Conservation (phyloP, 208 protist species). For the Sergeia podlipaevii region DNA sequence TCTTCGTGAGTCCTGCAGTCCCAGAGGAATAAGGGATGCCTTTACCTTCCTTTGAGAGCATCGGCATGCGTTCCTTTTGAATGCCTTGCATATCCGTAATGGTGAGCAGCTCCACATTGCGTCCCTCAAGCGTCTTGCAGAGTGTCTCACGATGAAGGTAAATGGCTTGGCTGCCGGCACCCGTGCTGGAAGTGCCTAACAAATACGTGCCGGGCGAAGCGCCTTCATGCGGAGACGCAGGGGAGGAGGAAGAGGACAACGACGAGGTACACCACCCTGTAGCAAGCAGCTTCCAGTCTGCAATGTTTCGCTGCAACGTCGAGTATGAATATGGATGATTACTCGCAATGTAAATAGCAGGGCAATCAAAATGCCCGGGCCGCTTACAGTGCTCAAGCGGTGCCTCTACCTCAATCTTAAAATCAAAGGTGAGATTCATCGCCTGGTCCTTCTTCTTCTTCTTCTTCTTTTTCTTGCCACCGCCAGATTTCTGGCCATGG, state of each 20-base stretch:
- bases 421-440: conserved; percentile 83
- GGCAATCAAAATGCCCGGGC: conserved; percentile 43
- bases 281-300: conserved; percentile 43
- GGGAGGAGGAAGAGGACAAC: neutral
- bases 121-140: conserved; percentile 74
- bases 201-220: neutral
- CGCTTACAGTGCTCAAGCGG: conserved; percentile 34
- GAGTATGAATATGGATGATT: conserved; percentile 90
- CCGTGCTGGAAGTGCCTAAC: neutral
- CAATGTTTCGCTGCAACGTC: conserved; percentile 60
- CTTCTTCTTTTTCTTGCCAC: conserved; percentile 24
- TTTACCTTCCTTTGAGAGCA: conserved; percentile 31
- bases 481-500: conserved; percentile 11
- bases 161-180: conserved; percentile 18
- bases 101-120: conserved; percentile 84
- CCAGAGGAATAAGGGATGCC: conserved; percentile 68
- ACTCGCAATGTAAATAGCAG: conserved; percentile 86
- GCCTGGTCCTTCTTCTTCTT: conserved; percentile 56
- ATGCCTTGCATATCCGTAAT: conserved; percentile 72
- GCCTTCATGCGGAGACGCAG: neutral
- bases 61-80: conserved; percentile 17
- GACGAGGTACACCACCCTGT: neutral
- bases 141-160: conserved; percentile 89
- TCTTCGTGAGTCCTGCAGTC: conserved; percentile 30
- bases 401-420: conserved; percentile 60